Evolutionary conservation across 2,329 filamentous ascomycete species (phyloP).

Genomic region (Alternaria rosae): DNA sequence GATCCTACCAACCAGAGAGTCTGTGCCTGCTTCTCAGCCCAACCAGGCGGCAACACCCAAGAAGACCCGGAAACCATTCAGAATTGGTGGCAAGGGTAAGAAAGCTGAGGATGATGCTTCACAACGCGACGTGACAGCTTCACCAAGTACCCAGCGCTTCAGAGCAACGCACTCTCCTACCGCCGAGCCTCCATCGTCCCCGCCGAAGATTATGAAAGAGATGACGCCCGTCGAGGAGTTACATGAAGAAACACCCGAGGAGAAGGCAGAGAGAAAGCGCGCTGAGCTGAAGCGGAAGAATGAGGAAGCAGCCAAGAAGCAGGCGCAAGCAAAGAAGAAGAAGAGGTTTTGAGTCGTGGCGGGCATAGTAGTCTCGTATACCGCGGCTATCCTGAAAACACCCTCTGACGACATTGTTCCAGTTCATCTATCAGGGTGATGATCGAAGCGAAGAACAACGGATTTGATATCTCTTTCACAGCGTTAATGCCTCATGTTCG

Average conservation of each 20-base stretch:
- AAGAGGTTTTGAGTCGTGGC: slow-evolving; percentile 36
- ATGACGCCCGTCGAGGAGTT: slow-evolving; percentile 20
- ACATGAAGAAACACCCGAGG: slow-evolving; percentile 54
- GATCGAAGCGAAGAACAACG: too few relatives aligned
- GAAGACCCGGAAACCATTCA: slow-evolving; percentile 33
- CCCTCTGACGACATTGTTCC: not conserved
- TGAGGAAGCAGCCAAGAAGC: slow-evolving; percentile 63
- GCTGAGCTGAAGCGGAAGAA: slow-evolving; percentile 64
- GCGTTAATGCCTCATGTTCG: not conserved
- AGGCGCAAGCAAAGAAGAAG: slow-evolving; percentile 45
- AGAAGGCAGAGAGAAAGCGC: slow-evolving; percentile 63
- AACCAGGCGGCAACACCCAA: slow-evolving; percentile 14
- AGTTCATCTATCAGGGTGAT: not conserved
- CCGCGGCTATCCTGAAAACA: not conserved
- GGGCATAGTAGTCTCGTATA: not conserved
- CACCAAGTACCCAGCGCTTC: slow-evolving; percentile 8
- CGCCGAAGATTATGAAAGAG: slow-evolving; percentile 12
- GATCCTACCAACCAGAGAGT: not conserved
- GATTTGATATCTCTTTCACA: not conserved
- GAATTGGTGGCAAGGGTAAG: slow-evolving; percentile 44
- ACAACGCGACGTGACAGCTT: slow-evolving; percentile 1
- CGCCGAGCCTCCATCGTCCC: slow-evolving; percentile 16
- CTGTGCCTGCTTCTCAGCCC: slow-evolving; percentile 6
- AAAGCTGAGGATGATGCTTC: slow-evolving; percentile 7
- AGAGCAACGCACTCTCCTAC: slow-evolving; percentile 17